Evolutionary conservation across 768 basidiomycete genomes (phyloP), one percentile per base, ranked within the genome.

Genomic region (Cystofilobasidium bisporidii): DNA sequence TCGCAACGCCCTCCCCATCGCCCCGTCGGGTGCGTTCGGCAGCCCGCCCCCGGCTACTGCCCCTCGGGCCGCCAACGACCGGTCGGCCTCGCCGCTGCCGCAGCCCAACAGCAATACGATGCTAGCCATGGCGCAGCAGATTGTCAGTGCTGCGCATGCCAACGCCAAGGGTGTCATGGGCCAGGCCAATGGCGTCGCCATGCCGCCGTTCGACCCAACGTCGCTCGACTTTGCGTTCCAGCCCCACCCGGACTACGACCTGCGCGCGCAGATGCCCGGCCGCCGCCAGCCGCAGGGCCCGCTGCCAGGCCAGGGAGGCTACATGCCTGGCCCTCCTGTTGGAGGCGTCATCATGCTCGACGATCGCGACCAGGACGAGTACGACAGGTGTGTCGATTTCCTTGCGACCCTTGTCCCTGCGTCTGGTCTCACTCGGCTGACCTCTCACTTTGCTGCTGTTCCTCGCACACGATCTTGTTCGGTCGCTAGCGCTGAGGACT

Each of bases 41-140:
- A 60, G 28, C 58, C 56, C 36, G 40, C 22, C 36, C 41, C 30
- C 40, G 26, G 24, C 18, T 1, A 57, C 41, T 33, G 58, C 11
- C 58, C 65, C 53, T 3, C 11, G 53, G 28, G 15, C 58, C 14
- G 38, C 45, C 40, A 59, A 60, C 33, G 33, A 36, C 64, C 64
- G 50, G 50, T 53, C 50, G 73, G 73, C 71, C 75, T 77, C 56
- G 72, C 74, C 64, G 26, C 20, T 56, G 53, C 53, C 53, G 26
- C 53, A 80, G 84, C 80, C 81, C 83, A 65, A 80, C 82, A 77
- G 82, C 40, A 68, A 68, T 56, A 59, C 83, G 11, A 84, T 86
- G 84, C 84, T 85, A 73, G 80, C 83, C 62, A 83, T 85, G 70
- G 86, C 86, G 41, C 85, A 86, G 71, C 84, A 84, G 76, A 84